Percentiles rank a stretch among this genome's conserved stretches.
Conservation (phyloP, 2,329 filamentous ascomycete genomes). For the Penicillium expansum region DNA sequence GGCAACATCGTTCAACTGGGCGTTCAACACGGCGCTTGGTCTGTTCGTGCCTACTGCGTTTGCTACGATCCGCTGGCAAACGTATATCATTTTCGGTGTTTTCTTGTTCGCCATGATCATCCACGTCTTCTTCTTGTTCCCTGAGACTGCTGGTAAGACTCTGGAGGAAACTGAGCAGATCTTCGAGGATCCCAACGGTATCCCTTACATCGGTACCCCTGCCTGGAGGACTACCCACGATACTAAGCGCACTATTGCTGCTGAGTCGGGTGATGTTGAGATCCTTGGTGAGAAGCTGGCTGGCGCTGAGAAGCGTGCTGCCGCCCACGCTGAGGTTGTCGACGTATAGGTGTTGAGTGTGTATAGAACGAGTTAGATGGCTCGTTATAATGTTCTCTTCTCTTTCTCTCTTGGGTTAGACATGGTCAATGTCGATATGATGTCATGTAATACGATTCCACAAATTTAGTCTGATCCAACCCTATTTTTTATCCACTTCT, state of each 20-base stretch:
- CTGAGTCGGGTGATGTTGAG: constrained; percentile 33
- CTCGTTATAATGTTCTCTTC: neutral
- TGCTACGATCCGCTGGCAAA: constrained; percentile 55
- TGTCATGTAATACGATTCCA: constrained; percentile 9
- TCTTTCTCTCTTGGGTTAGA: neutral
- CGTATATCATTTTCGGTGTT: constrained; percentile 72
- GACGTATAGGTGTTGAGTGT: neutral
- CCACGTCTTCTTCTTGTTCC: constrained; percentile 64
- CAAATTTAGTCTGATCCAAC: neutral
- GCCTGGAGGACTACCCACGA: constrained; percentile 40
- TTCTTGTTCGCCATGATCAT: constrained; percentile 67
- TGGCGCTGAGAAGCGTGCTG: constrained; percentile 13
- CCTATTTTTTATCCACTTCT: neutral
- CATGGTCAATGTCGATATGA: neutral
- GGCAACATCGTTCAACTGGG: constrained; percentile 59
- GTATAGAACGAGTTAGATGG: neutral
- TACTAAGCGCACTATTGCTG: constrained; percentile 27
- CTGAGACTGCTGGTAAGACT: constrained; percentile 69
- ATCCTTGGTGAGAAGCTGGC: constrained; percentile 28
- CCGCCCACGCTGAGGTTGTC: constrained; percentile 12
- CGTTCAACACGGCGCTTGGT: constrained; percentile 56
- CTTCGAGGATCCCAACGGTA: constrained; percentile 50
- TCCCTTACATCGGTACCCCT: constrained; percentile 37
- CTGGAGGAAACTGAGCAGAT: constrained; percentile 74
- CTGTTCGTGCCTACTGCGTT: constrained; percentile 55